Evolutionary conservation across 768 basidiomycete species (phyloP).

Genomic region (Punctularia strigosozonata): DNA sequence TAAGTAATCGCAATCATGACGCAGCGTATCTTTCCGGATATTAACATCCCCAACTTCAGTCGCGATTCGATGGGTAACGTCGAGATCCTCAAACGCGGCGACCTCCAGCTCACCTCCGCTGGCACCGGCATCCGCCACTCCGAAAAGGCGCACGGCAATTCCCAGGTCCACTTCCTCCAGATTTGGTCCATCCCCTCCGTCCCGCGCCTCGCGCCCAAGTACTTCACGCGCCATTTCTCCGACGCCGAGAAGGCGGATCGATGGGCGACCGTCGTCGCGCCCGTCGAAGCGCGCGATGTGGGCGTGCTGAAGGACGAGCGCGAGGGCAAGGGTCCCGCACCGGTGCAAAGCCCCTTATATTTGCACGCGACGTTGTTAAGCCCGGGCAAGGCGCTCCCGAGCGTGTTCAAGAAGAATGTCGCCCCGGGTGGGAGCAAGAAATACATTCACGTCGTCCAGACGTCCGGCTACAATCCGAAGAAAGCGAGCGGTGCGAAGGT

Average conservation of each 20-base stretch:
- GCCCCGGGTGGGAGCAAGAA: conserved; percentile 34
- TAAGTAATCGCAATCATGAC: conserved; percentile 22
- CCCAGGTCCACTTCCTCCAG: conserved; percentile 50
- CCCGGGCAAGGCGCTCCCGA: conserved; percentile 37
- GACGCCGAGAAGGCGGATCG: conserved; percentile 74
- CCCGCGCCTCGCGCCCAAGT: conserved; percentile 50
- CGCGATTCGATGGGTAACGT: conserved; percentile 87
- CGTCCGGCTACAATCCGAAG: conserved; percentile 62
- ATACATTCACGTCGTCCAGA: conserved; percentile 83
- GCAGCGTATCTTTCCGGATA: neutral
- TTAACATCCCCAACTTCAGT: conserved; percentile 25
- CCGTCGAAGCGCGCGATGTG: conserved; percentile 48
- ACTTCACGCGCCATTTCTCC: conserved; percentile 77
- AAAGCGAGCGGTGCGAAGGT: conserved; percentile 46
- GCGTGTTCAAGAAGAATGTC: conserved; percentile 26
- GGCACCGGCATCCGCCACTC: conserved; percentile 89
- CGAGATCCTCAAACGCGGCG: conserved; percentile 82
- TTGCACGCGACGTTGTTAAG: conserved; percentile 71
- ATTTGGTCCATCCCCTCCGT: conserved; percentile 53
- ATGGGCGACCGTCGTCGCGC: conserved; percentile 69
- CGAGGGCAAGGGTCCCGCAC: conserved; percentile 70
- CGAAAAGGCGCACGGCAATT: conserved; percentile 41
- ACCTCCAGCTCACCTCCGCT: conserved; percentile 84
- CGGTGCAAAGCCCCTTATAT: conserved; percentile 56
- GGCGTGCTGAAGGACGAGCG: conserved; percentile 40